Evolutionary conservation across 805 yeast genomes (phyloP), one percentile per base, ranked within the genome.

Genomic region (Candida nemodendra): DNA sequence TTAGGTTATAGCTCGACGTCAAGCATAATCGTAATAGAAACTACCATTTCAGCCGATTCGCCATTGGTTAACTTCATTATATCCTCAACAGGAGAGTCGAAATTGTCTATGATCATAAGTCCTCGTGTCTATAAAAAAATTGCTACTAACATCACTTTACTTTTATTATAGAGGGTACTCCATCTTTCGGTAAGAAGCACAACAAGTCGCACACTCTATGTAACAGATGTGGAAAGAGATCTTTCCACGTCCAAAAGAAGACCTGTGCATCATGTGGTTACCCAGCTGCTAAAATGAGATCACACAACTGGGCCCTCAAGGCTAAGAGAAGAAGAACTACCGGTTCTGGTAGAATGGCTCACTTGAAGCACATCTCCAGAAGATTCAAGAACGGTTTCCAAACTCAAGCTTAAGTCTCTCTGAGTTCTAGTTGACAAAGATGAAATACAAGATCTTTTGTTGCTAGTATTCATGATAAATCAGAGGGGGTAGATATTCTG

Each of bases 321-420:
- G 96, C 97, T 68, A 87, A 90, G 84, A 89, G 99, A 88, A 89
- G 99, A 87, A 84, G 85, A 74, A 93, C 99, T 61, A 90, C 97
- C 62, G 99, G 99, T 81, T 82, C 98, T 72, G 99, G 99, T 77
- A 95, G 99, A 79, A 87, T 88, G 95, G 79, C 90, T 72, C 80
- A 91, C 89, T 82, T 93, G 75, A 93, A 91, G 81, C 83, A 81
- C 75, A 95, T 93, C 63, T 76, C 93, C 61, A 90, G 98, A 83
- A 87, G 89, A 80, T 91, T 91, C 86, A 87, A 90, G 86, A 91
- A 91, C 83, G 95, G 89, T 71, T 93, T 93, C 96, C 96, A 87
- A 75, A 69, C 95, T 64, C 59, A 57, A 48, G 57, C 44, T 41
- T 54, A 51, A 51, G 42, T 38, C 24, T 18, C 19, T 17, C 18